Conservation (phyloP, 1,139 yeast species). For the Saccharomycopsis phalli region DNA sequence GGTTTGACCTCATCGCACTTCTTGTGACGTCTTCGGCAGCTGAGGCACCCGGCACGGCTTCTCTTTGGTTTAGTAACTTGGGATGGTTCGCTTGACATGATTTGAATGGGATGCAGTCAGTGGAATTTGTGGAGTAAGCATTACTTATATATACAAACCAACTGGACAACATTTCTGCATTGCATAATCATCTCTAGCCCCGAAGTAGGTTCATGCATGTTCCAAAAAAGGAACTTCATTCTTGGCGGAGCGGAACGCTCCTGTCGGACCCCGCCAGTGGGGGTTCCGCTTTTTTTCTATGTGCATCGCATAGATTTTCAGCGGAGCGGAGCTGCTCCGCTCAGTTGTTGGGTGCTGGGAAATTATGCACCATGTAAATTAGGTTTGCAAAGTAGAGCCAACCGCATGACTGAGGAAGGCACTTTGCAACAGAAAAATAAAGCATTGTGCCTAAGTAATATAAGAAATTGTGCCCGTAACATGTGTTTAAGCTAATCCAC, state of each 20-base stretch:
- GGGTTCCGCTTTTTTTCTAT: not conserved
- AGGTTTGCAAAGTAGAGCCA: no score
- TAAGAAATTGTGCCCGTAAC: no score
- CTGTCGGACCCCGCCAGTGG: not conserved
- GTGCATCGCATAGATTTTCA: not conserved
- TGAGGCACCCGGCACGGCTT: conserved; percentile 68
- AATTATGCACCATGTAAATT: no score
- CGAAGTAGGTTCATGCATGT: not conserved
- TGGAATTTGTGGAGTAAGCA: not conserved
- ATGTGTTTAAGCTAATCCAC: no score
- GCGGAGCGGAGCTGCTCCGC: not conserved
- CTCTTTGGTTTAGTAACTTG: conserved; percentile 28
- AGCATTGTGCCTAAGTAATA: no score
- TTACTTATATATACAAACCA: not conserved
- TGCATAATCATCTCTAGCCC: not conserved
- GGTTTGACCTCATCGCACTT: conserved; percentile 74
- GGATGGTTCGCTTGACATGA: not conserved
- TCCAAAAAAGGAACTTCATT: not conserved
- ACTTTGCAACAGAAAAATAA: no score
- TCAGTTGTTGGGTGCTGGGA: no score
- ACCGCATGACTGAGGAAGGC: no score
- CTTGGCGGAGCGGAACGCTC: conserved; percentile 1
- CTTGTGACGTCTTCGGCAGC: conserved; percentile 64
- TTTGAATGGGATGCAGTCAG: not conserved
- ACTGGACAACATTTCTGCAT: not conserved